Percentiles rank a stretch among this genome's conserved stretches.
Evolutionary conservation across 768 basidiomycete species (phyloP).

Genomic region (Coprinopsis sp.): DNA sequence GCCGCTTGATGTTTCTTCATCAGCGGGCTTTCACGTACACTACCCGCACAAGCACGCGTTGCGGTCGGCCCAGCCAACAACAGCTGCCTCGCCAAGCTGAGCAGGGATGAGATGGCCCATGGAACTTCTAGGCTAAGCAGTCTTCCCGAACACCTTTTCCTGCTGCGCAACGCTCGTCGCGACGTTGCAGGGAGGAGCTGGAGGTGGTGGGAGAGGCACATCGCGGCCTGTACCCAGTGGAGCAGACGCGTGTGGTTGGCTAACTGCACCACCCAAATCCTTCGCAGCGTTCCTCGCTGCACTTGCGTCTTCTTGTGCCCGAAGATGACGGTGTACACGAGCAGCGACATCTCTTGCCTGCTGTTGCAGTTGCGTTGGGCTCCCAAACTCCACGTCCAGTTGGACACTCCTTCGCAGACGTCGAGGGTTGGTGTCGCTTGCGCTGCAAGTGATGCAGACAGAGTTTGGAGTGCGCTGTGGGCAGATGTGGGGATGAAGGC

Average conservation of each 20-base stretch:
- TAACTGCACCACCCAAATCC: too few relatives aligned
- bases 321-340: neutral
- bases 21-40: constrained; percentile 35
- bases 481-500: constrained; percentile 76
- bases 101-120: constrained; percentile 87
- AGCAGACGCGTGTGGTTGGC: too few relatives aligned
- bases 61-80: constrained; percentile 57
- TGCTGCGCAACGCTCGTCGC: constrained; percentile 71
- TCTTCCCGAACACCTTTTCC: constrained; percentile 95
- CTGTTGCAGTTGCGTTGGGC: constrained; percentile 11
- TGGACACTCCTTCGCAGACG: constrained; percentile 57
- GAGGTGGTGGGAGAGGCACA: too few relatives aligned
- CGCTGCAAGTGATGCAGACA: constrained; percentile 52
- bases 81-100: constrained; percentile 86
- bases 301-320: too few relatives aligned
- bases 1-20: constrained; percentile 57
- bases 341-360: neutral
- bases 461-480: constrained; percentile 76
- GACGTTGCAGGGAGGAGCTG: constrained; percentile 41
- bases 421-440: constrained; percentile 65
- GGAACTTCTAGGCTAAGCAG: constrained; percentile 91
- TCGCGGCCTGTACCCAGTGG: too few relatives aligned
- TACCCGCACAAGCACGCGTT: constrained; percentile 14
- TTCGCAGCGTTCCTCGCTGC: constrained; percentile 13
- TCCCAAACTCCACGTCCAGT: constrained; percentile 58